Conservation (phyloP, 495 filamentous ascomycete species). For the Aspergillus avenaceus region DNA sequence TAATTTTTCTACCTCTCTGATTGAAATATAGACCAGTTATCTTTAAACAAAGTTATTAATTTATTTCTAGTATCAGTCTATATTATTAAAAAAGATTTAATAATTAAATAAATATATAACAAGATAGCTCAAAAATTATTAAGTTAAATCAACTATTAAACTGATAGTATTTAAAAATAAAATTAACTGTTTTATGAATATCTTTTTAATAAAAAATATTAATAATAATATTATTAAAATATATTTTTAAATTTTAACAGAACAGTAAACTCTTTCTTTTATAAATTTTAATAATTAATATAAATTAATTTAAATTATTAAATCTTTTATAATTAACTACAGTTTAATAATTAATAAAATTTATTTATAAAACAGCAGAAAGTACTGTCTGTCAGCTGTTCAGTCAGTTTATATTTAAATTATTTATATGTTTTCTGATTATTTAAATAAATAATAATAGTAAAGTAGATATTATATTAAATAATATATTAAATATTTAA, state of each 20-base stretch:
- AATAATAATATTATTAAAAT: background rate
- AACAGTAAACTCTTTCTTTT: too few relatives aligned
- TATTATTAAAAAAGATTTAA: too few relatives aligned
- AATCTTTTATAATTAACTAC: background rate
- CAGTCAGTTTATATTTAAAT: background rate
- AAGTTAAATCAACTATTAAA: too few relatives aligned
- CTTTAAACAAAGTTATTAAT: too few relatives aligned
- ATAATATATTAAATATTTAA: background rate
- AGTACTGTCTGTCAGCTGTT: too few relatives aligned
- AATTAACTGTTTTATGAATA: background rate
- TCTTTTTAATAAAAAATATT: background rate
- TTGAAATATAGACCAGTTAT: background rate
- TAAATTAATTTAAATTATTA: too few relatives aligned
- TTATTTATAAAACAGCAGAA: too few relatives aligned
- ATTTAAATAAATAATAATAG: background rate
- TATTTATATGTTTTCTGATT: background rate
- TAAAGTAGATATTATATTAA: background rate
- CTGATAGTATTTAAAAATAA: too few relatives aligned
- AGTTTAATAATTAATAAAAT: too few relatives aligned
- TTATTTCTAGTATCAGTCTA: too few relatives aligned
- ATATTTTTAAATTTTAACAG: background rate
- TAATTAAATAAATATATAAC: too few relatives aligned
- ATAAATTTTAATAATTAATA: background rate
- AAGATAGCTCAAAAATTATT: too few relatives aligned
- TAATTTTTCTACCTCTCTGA: background rate